Evolutionary conservation across 2,329 filamentous ascomycete genomes (phyloP).

Genomic region (Aspergillus pseudoviridinutans): DNA sequence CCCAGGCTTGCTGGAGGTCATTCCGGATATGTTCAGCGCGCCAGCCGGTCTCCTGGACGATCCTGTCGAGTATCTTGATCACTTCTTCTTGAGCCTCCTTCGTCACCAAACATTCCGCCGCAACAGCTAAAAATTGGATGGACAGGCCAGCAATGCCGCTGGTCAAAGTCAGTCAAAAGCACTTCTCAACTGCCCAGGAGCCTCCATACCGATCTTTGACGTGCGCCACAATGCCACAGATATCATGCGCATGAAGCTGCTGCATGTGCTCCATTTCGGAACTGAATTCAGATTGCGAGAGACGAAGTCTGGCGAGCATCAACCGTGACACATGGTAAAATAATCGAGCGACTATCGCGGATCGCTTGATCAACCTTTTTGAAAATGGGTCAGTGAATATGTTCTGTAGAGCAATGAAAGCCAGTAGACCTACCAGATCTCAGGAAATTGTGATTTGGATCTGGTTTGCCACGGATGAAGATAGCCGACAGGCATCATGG

Average conservation of each 20-base stretch:
- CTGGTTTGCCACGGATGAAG: conserved; percentile 64
- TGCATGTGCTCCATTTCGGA: conserved; percentile 68
- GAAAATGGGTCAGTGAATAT: conserved; percentile 4
- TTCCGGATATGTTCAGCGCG: conserved; percentile 66
- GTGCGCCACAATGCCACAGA: conserved; percentile 86
- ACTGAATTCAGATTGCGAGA: conserved; percentile 56
- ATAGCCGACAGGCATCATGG: conserved; percentile 83
- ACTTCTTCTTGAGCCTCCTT: conserved; percentile 76
- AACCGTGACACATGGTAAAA: conserved; percentile 88
- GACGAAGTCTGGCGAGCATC: conserved; percentile 75
- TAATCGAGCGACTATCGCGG: conserved; percentile 74
- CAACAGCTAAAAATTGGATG: conserved; percentile 73
- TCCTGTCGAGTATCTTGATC: conserved; percentile 69
- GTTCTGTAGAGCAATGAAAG: background rate
- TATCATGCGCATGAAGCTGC: conserved; percentile 71
- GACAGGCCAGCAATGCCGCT: conserved; percentile 73
- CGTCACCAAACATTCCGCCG: conserved; percentile 66
- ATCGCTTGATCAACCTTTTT: conserved; percentile 71
- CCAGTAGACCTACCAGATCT: conserved; percentile 65
- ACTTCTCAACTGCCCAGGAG: background rate
- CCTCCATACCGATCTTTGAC: conserved; percentile 63
- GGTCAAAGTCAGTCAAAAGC: background rate
- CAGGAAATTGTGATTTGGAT: conserved; percentile 73
- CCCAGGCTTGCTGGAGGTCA: conserved; percentile 73
- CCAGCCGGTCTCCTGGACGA: conserved; percentile 75